Base-by-base conservation (phyloP, 805 yeast genomes). In the Saccharomyces kudriavzevii region DNA sequence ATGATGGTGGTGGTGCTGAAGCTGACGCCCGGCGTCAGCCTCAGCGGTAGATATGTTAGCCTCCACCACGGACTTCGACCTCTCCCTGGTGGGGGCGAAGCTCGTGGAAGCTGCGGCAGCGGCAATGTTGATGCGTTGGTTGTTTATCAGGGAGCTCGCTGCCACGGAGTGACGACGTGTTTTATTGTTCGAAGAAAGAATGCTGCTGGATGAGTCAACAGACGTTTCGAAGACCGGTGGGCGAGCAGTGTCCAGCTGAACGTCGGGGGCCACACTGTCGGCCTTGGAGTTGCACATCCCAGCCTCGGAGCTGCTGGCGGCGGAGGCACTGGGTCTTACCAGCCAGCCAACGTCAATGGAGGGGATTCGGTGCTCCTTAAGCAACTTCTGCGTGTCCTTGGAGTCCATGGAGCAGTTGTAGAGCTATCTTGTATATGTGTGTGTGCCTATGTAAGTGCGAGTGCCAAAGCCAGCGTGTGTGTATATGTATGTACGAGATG, bases 271-370 rank as follows among this genome's bases (percentile, higher is more conserved):
- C 28, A 29, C 30, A 45, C 47, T 14, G 43, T 26, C 3, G 54
- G 28, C 8, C 49, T 29, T 11, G 56, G 54, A 40, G 51, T 40
- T 5, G 54, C 48, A 43, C 49, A 48, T 43, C 56, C 50, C 47
- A 50, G 25, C 24, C 10, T 11, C 17, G 24, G 11, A 3, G 43
- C 24, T 20, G 24, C 24, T 17, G 24, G 4, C 13, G 43, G 43
- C 17, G 43, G 43, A 35, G 43, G 47, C 54, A 22, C 52, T 56
- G 13, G 56, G 50, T 3, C 69, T 60, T 5, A 66, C 57, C 53
- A 68, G 40, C 71, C 71, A 68, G 47, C 59, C 70, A 8, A 67
- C 65, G 49, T 68, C 67, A 26, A 65, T 43, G 4, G 56, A 50
- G 4, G 64, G 64, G 9, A 63, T 55, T 48, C 60, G 55, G 30